phyloP scores from a whole-genome alignment of 2,329 filamentous ascomycete genomes.

The Allantophomopsis cytisporea region DNA sequence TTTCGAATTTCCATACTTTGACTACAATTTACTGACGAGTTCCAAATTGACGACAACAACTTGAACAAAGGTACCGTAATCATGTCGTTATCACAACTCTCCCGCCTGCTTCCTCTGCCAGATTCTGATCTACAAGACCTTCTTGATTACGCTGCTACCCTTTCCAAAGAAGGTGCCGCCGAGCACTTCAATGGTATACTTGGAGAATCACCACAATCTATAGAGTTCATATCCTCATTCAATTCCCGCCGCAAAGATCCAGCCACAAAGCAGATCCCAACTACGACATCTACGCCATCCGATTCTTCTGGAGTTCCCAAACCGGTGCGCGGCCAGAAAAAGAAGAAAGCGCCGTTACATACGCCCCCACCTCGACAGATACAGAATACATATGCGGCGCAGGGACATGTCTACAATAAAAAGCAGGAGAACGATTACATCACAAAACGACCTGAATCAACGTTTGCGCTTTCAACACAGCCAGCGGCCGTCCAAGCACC shows the following conservation, averaged over 20 bases:
- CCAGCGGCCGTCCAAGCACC: slow-evolving; percentile 33
- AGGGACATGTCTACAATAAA: slow-evolving; percentile 62
- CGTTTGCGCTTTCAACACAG: slow-evolving; percentile 29
- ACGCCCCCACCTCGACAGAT: slow-evolving; percentile 49
- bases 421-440: slow-evolving; percentile 63
- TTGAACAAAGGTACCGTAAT: background rate
- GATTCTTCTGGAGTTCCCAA: slow-evolving; percentile 28
- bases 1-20: too few species aligned
- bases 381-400: slow-evolving; percentile 43
- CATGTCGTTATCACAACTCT: slow-evolving; percentile 51
- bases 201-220: slow-evolving; percentile 65
- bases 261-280: slow-evolving; percentile 3
- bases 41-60: too few species aligned
- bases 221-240: slow-evolving; percentile 61
- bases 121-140: slow-evolving; percentile 75
- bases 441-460: slow-evolving; percentile 24
- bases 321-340: slow-evolving; percentile 33
- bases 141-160: slow-evolving; percentile 63
- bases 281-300: slow-evolving; percentile 3
- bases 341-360: slow-evolving; percentile 47
- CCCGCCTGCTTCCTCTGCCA: slow-evolving; percentile 70
- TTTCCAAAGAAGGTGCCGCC: slow-evolving; percentile 65
- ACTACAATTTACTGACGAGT: too few species aligned
- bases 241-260: slow-evolving; percentile 50
- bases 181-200: slow-evolving; percentile 81